Evolutionary conservation across 164 flowering plant species (phyloP), one percentile per base, ranked within the genome.

Genomic region (Macadamia tetraphylla): DNA sequence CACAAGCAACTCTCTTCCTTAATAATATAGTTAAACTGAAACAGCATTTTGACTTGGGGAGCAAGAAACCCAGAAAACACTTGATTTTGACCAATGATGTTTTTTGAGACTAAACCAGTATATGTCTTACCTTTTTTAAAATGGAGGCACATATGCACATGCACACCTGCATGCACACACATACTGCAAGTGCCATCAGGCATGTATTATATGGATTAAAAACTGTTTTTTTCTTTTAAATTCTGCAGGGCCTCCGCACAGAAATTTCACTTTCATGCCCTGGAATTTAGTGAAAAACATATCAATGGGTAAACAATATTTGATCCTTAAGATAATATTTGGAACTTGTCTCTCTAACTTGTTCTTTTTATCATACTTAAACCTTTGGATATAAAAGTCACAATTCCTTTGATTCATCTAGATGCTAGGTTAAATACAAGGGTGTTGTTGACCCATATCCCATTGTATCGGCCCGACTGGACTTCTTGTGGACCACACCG

Each of bases 371-470:
- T 46, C 49, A 18, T 40, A n/a, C 14, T 29, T 68, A 43, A 23
- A 18, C 18, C 51, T 8, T 46, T 46, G 51, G 13, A 46, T 46
- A 35, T 35, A 35, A 46, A 46, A 46, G 1, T 46, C 51, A 46
- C 9, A 46, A 46, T 46, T 46, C 13, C 51, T 46, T 46, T 46
- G 51, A 46, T 70, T 18, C n/a, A 3, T 76, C 32, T 76, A 88
- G 94, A 77, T 82, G 71, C 7, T 67, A 53, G 55, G 42, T 71
- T 60, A 15, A 63, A 65, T 65, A 85, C 89, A 64, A 87, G 85
- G 81, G 93, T 91, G 62, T 71, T 94, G 44, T 77, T 94, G 81
- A 91, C 93, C 23, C 98, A 94, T 80, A 91, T 91, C 57, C 98
- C 98, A 40, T 72, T 94, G 64, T 86, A 88, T 80, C 96, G 98